Evolutionary conservation across 306 rosid genomes (phyloP), one percentile per base, ranked within the genome.

Genomic region (Spatholobus suberectus): DNA sequence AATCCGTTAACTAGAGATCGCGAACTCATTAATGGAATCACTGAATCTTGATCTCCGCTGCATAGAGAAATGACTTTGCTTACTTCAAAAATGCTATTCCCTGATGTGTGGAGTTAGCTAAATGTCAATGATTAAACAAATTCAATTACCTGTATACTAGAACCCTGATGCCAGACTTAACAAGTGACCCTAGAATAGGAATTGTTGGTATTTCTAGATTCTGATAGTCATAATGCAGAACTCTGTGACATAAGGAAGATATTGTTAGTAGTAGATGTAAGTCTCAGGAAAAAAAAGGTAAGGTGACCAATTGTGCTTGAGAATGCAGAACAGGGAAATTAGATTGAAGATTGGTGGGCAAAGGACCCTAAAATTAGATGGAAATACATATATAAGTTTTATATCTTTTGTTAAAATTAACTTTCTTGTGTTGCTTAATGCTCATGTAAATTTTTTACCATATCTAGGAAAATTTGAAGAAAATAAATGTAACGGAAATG

Each of bases 31-130:
- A 88, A 77, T 13, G 91, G 89, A 24, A 88, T 18, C 2, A 75
- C 69, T 70, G 86, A 72, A 81, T 88, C 87, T 83, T 87, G 87
- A 76, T 88, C 90, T 35, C 85, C 90, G 11, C 88, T 88, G 90
- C 63, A 70, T 6, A 32, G 1, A 70, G 14, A 62, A 32, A 73
- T 73, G 13, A 13, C 35, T 69, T 69, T 69, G 2, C 44, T 27
- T 73, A 11, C 26, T 32, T 55, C n/a, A 32, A 17, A 35, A 49
- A n/a, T 62, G 23, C 14, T 65, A 49, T 2, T 8, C 32, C 4
- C 43, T 55, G 10, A 57, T 21, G 23, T 63, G 24, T 15, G 24
- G 44, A 34, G 37, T 15, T 74, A 7, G 21, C 32, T 47, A 57
- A 15, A 59, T 62, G 44, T 59, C 8, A 13, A 7, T 26, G 44